phyloP scores from a whole-genome alignment of 2,329 filamentous ascomycete species.

The Cephalotrichum gorgonifer region DNA sequence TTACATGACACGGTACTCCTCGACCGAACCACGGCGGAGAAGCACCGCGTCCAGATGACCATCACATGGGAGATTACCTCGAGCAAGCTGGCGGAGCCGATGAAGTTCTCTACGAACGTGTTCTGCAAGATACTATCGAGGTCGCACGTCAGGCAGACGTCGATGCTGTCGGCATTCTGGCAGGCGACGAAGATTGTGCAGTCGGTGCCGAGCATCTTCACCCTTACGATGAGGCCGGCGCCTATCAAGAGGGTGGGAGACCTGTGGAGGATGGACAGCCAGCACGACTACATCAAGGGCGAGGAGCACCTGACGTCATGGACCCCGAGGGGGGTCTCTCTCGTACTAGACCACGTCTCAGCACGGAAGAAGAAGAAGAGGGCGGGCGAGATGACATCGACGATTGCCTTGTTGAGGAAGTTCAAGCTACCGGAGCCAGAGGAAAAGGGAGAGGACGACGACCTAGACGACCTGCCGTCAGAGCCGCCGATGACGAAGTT shows the following conservation, averaged over 20 bases:
- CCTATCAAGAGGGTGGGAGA: constrained; percentile 88
- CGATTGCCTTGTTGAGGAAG: constrained; percentile 54
- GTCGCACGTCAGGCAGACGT: constrained; percentile 74
- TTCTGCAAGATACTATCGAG: constrained; percentile 76
- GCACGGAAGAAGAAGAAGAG: constrained; percentile 65
- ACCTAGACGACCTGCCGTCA: constrained; percentile 10
- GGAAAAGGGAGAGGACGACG: constrained; percentile 19
- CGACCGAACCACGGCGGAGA: constrained; percentile 88
- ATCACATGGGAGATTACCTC: constrained; percentile 80
- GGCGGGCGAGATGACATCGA: constrained; percentile 69
- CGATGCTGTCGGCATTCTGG: constrained; percentile 80
- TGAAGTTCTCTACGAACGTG: constrained; percentile 75
- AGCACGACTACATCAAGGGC: constrained; percentile 91
- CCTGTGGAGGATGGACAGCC: constrained; percentile 91
- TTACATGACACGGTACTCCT: constrained; percentile 84
- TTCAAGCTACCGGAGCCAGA: constrained; percentile 27
- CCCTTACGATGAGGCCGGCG: constrained; percentile 72
- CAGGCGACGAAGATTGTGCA: constrained; percentile 77
- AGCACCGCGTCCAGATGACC: constrained; percentile 81
- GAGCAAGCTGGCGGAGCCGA: constrained; percentile 73
- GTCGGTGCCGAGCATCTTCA: constrained; percentile 79
- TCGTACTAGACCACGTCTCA: constrained; percentile 79
- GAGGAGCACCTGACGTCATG: constrained; percentile 79
- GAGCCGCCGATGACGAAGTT: constrained; percentile 13
- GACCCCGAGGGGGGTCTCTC: constrained; percentile 79